A percentile compares a stretch with the other conserved stretches of the same genome.
Conservation (phyloP, 331 rosid species). For the Pyrus hybrid region DNA sequence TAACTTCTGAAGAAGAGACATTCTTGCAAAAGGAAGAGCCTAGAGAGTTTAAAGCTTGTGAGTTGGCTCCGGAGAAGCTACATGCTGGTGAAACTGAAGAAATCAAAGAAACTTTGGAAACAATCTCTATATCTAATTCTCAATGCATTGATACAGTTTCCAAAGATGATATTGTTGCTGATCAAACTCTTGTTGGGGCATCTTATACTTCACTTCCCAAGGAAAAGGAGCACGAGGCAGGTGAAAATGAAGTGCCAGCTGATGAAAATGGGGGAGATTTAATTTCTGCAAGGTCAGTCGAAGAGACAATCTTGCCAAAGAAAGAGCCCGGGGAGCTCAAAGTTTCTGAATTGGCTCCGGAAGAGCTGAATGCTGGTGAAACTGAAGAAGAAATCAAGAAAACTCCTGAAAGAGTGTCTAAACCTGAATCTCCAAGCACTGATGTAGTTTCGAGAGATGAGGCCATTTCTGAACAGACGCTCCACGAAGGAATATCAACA, state of each 20-base stretch:
- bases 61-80: neutral
- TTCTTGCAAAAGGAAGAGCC: constrained; percentile 13
- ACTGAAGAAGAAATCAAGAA: constrained; percentile 2
- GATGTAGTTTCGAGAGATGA: neutral
- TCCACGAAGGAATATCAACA: neutral
- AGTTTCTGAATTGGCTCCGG: neutral
- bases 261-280: neutral
- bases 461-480: neutral
- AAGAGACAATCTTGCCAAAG: constrained; percentile 5
- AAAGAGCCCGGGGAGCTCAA: constrained; percentile 9
- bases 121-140: neutral
- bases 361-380: neutral
- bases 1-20: constrained; percentile 3
- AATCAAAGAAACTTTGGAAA: neutral
- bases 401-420: neutral
- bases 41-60: neutral
- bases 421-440: neutral
- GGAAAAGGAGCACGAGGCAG: neutral
- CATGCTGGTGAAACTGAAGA: neutral
- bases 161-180: constrained; percentile 3
- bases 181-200: neutral
- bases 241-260: neutral
- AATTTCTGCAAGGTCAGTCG: neutral
- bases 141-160: neutral
- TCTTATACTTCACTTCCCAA: neutral